Evolutionary conservation across 768 basidiomycete species (phyloP), one percentile per base, ranked within the genome.

Genomic region (Kwoniella mangroviensis): DNA sequence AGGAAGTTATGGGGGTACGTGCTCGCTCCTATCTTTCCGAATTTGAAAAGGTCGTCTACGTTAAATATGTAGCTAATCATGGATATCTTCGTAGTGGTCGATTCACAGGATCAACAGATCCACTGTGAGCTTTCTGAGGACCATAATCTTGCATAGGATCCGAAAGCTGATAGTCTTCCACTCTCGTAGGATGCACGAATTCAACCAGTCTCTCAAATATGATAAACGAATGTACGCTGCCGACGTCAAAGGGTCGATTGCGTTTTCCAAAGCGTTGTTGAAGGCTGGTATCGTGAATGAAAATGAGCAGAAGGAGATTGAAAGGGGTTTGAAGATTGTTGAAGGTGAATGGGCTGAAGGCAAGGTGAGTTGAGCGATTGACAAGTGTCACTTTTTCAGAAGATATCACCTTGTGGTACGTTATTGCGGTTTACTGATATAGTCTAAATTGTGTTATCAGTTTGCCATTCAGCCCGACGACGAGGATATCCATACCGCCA

Each of bases 401-500:
- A 34, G 34, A 34, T 34, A 34, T 34, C 34, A 7, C 34, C 34
- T 34, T 34, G 34, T 34, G 26, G 26, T 26, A 26, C 2, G 26
- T 26, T 26, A 34, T 34, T 34, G 34, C 34, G 9, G 34, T 34
- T 34, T 34, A 34, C 21, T 28, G 54, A 55, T 55, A 55, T 55
- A 45, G 15, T 22, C n/a, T 49, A 15, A 19, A 49, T 49, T 13
- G 45, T 13, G 17, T 15, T 45, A 45, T 19, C 76, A 95, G 91
- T 99, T 99, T 80, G 81, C 85, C 66, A 84, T 89, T 40, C 86
- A 90, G 70, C 85, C 88, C n/a, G 94, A 96, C 75, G 97, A 99
- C 77, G 97, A 99, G 79, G 97, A 99, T 79, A 98, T 99, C 69
- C 96, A 98, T 83, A 99, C 97, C 13, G 97, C 97, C 64, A 99